Evolutionary conservation across 2,329 filamentous ascomycete genomes (phyloP).

Genomic region (Monilinia aucupariae): DNA sequence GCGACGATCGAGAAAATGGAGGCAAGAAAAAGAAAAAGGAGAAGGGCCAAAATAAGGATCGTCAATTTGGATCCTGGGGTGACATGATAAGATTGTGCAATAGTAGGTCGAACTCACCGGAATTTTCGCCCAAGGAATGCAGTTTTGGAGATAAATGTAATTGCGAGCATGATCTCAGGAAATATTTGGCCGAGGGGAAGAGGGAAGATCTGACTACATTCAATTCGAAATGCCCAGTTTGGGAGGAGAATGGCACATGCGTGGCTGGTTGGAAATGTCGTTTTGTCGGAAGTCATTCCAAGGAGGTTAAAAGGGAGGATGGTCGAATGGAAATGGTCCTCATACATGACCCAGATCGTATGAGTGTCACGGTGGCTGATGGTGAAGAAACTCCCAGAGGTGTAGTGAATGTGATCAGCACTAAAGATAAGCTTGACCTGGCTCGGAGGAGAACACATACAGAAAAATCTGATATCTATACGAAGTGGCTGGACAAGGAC

Average conservation of each 20-base stretch:
- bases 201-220: conserved; percentile 74
- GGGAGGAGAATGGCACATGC: conserved; percentile 69
- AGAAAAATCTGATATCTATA: conserved; percentile 68
- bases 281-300: conserved; percentile 80
- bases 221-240: conserved; percentile 75
- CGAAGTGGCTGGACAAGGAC: conserved; percentile 70
- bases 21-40: conserved; percentile 53
- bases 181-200: conserved; percentile 78
- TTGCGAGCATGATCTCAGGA: conserved; percentile 75
- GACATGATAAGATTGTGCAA: conserved; percentile 76
- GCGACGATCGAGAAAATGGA: conserved; percentile 36
- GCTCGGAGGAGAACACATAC: conserved; percentile 66
- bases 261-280: conserved; percentile 89
- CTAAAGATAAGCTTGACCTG: conserved; percentile 67
- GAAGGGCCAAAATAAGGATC: conserved; percentile 75
- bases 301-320: conserved; percentile 71
- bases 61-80: conserved; percentile 72
- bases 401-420: conserved; percentile 68
- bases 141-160: conserved; percentile 75
- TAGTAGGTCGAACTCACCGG: conserved; percentile 62
- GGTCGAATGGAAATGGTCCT: conserved; percentile 78
- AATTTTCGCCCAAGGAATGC: conserved; percentile 74
- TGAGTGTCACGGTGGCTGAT: conserved; percentile 30
- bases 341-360: conserved; percentile 41
- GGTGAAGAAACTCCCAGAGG: conserved; percentile 50